Conservation (phyloP, 169 alveolate species). For the Plasmodium gaboni region DNA sequence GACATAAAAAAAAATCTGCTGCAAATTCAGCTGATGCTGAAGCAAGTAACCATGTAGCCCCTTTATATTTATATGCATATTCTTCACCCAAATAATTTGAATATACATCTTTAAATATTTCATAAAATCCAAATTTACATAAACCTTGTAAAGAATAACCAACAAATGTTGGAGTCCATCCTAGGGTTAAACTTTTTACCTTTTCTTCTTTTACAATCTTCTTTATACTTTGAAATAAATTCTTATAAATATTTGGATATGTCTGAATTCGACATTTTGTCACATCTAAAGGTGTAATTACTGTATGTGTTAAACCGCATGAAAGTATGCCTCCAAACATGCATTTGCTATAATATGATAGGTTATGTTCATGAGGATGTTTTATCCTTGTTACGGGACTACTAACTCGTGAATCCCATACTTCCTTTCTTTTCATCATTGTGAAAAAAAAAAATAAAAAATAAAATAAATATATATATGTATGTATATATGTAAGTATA, state of each 20-base stretch:
- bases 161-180: conserved; percentile 97
- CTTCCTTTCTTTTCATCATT: conserved; percentile 34
- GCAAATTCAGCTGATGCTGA: conserved; percentile 98
- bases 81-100: conserved; percentile 90
- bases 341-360: conserved; percentile 93
- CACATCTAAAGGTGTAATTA: conserved; percentile 96
- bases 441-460: background rate
- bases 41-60: conserved; percentile 95
- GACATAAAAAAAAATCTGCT: conserved; percentile 98
- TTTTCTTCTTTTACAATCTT: conserved; percentile 92
- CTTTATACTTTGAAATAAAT: conserved; percentile 86
- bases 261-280: conserved; percentile 97
- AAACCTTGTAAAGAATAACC: conserved; percentile 98
- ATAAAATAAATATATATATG: background rate
- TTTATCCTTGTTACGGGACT: conserved; percentile 81
- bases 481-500: too few species aligned
- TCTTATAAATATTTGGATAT: conserved; percentile 90
- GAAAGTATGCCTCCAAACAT: conserved; percentile 97
- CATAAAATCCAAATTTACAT: conserved; percentile 98
- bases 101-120: conserved; percentile 96
- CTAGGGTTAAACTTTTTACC: conserved; percentile 92
- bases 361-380: conserved; percentile 82
- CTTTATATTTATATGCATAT: conserved; percentile 90
- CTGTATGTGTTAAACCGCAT: conserved; percentile 98
- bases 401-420: conserved; percentile 81